phyloP scores from a whole-genome alignment of 1,284 basidiomycete genomes.

The Ustilago sp. region DNA sequence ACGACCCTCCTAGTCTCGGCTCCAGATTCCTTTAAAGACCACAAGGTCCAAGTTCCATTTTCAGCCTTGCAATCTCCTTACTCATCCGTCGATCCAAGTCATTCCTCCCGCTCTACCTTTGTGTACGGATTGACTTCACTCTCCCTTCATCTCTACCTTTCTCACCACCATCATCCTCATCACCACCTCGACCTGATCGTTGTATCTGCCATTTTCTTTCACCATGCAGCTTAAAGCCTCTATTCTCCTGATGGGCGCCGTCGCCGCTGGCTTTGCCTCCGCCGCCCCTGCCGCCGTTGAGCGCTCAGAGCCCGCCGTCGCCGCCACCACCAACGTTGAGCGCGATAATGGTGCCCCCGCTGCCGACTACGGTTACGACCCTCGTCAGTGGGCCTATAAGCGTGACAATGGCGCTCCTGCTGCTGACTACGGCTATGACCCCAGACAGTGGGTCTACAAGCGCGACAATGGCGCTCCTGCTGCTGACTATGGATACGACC shows the following conservation, averaged over 20 bases:
- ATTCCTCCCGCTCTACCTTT: neutral
- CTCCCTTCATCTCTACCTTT: neutral
- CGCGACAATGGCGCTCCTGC: slow-evolving; percentile 25
- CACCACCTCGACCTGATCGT: slow-evolving; percentile 14
- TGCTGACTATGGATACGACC: slow-evolving; percentile 20
- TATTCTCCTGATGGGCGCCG: slow-evolving; percentile 36
- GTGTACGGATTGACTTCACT: neutral
- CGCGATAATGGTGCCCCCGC: slow-evolving; percentile 27
- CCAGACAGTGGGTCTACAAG: no score
- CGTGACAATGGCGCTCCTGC: slow-evolving; percentile 21
- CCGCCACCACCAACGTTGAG: slow-evolving; percentile 21
- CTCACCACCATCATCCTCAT: neutral
- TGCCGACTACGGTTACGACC: slow-evolving; percentile 28
- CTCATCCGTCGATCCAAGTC: slow-evolving; percentile 14
- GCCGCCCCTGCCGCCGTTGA: slow-evolving; percentile 40
- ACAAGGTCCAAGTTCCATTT: slow-evolving; percentile 6
- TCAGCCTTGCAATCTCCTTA: slow-evolving; percentile 1
- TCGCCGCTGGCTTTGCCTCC: slow-evolving; percentile 31
- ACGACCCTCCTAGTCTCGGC: slow-evolving; percentile 6
- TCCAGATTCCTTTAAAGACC: slow-evolving; percentile 20
- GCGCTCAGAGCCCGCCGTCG: slow-evolving; percentile 19
- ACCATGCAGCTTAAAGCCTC: slow-evolving; percentile 47
- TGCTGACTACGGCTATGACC: slow-evolving; percentile 26
- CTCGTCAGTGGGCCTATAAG: slow-evolving; percentile 26
- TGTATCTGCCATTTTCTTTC: neutral